These are phyloP conservation scores for Tuber umbilicatum DNA, from an alignment of 495 filamentous ascomycete species.

Conservation along the genomic window DNA sequence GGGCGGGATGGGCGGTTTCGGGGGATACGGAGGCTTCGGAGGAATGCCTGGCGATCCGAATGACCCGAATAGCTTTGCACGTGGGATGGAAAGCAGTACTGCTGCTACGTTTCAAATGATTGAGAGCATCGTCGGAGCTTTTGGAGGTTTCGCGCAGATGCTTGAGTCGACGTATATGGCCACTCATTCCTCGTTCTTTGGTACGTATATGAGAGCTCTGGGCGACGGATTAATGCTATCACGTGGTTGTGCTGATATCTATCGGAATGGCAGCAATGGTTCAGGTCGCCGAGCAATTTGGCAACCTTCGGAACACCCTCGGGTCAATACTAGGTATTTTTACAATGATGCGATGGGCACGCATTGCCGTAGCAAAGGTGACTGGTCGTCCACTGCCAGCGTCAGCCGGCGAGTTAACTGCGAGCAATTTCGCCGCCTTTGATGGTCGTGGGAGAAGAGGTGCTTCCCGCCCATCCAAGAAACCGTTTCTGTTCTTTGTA, in stretches of 20 bases:
- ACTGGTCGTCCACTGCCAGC: conserved; percentile 90
- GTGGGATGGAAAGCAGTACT: conserved; percentile 83
- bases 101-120: conserved; percentile 99
- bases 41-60: conserved; percentile 65
- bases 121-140: conserved; percentile 96
- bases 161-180: conserved; percentile 99
- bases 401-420: conserved; percentile 75
- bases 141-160: conserved; percentile 98
- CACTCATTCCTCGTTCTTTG: conserved; percentile 98
- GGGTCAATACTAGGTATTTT: conserved; percentile 94
- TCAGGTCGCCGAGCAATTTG: conserved; percentile 93
- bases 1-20: conserved; percentile 55
- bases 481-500: conserved; percentile 93
- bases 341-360: conserved; percentile 88
- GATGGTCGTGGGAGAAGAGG: conserved; percentile 56
- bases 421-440: conserved; percentile 82
- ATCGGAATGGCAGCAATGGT: conserved; percentile 73
- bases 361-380: conserved; percentile 80
- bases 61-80: conserved; percentile 85
- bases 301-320: conserved; percentile 85
- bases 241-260: conserved; percentile 5
- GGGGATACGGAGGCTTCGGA: conserved; percentile 52
- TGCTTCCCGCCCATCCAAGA: conserved; percentile 68
- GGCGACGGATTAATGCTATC: background rate
- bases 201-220: conserved; percentile 51